Evolutionary conservation across 1,139 yeast species (phyloP).

Genomic region (Saccharomyces hybrid): DNA sequence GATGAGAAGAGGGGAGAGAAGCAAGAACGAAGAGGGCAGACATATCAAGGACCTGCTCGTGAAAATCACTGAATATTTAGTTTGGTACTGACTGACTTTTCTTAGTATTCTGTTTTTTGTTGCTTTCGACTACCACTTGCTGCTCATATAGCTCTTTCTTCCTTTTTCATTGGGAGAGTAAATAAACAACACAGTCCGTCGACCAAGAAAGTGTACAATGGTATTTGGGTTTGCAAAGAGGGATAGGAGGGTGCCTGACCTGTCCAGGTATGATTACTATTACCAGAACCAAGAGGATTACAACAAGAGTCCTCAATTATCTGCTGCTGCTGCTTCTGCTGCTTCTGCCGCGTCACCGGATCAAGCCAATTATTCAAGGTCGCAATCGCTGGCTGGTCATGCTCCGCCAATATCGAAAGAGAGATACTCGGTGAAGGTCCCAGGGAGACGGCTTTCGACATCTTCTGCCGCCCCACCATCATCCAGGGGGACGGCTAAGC

Average conservation of each 20-base stretch:
- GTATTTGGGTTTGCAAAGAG: constrained; percentile 23
- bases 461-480: neutral
- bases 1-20: constrained; percentile 1
- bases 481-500: neutral
- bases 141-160: neutral
- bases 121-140: neutral
- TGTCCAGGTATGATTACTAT: constrained; percentile 31
- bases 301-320: constrained; percentile 17
- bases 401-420: constrained; percentile 4
- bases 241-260: constrained; percentile 29
- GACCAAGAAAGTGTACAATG: constrained; percentile 10
- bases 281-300: constrained; percentile 24
- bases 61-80: neutral
- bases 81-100: neutral
- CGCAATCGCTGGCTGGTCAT: constrained; percentile 3
- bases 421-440: neutral
- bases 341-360: constrained; percentile 15
- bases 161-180: neutral
- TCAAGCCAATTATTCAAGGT: neutral
- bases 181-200: neutral
- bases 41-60: neutral
- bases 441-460: constrained; percentile 4
- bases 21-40: neutral
- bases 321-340: constrained; percentile 31
- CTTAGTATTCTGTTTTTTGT: neutral